A percentile compares a stretch with the other conserved stretches of the same genome.
Conservation (phyloP, 2,329 filamentous ascomycete genomes). For the Hypoxylon sp. region DNA sequence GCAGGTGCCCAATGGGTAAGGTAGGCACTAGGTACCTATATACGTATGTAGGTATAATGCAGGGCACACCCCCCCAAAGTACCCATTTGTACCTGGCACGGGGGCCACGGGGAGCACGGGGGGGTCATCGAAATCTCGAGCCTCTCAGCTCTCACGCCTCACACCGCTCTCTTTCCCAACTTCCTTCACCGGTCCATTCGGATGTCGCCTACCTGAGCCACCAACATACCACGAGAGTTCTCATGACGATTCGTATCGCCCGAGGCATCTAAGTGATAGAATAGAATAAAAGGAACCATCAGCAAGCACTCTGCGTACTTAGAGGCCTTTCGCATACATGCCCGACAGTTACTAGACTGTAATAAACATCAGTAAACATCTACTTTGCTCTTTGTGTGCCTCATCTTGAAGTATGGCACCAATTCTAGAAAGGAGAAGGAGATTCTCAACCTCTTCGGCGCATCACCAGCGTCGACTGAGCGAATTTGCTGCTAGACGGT, state of each 20-base stretch:
- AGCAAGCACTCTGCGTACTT: not conserved
- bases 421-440: slow-evolving; percentile 33
- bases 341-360: slow-evolving; percentile 18
- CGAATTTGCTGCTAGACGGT: slow-evolving; percentile 41
- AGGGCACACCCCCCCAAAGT: not conserved
- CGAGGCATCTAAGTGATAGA: slow-evolving; percentile 2
- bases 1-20: slow-evolving; percentile 13
- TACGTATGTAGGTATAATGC: no score
- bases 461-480: slow-evolving; percentile 46
- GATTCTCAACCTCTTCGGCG: slow-evolving; percentile 42
- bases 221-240: slow-evolving; percentile 14
- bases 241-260: slow-evolving; percentile 11
- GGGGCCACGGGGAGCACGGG: not conserved
- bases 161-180: slow-evolving; percentile 28
- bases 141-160: slow-evolving; percentile 15
- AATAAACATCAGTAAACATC: slow-evolving; percentile 15
- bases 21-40: not conserved
- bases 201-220: slow-evolving; percentile 22
- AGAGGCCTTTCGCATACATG: slow-evolving; percentile 7
- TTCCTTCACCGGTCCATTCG: slow-evolving; percentile 18
- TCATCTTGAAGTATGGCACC: slow-evolving; percentile 37
- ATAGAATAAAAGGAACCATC: slow-evolving; percentile 7
- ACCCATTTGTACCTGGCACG: slow-evolving; percentile 5
- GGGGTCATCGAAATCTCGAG: slow-evolving; percentile 16
- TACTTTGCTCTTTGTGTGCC: slow-evolving; percentile 1